Evolutionary conservation across 192 early-diverging fungal species (phyloP), one percentile per base, ranked within the genome.

Genomic region (Rhizophagus sp.): DNA sequence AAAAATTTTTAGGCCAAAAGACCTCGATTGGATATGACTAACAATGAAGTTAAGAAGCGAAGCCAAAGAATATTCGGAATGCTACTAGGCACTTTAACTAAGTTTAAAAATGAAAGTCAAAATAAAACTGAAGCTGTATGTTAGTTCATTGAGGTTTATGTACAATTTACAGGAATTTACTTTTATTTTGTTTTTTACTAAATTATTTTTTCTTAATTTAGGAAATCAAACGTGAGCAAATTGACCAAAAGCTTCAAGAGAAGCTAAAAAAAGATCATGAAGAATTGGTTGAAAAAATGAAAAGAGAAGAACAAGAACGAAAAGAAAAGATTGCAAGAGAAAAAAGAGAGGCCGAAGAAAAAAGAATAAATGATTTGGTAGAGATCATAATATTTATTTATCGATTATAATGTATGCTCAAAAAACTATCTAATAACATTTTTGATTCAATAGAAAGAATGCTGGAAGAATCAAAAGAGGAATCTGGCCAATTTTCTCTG

Each of bases 1-100:
- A 50, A 30, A 0, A 24, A 30, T 10, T 24, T 50, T 30, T 82
- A 82, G 76, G 27, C 27, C 4, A 84, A 87, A 81, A 77, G 86
- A 34, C 86, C 86, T n/a, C 84, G 86, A 33, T 72, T 87, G 64
- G 75, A 83, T 33, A 52, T 85, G 30, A 81, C 74, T 27, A 44
- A 69, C 27, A 67, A 73, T 52, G 85, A 84, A 64, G 77, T 78
- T 9, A 73, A 83, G 30, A 75, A 85, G 63, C 81, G 88, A 49
- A 71, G 82, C 3, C 78, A 88, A 62, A 80, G 88, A 36, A 82
- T 90, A 75, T 90, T 90, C 78, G 89, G 88, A 12, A 80, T 86
- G 22, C 52, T 90, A 13, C 62, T 90, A 65, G 88, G 87, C 24
- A 90, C 88, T 2, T 77, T 90, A 3, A 86, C 81, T 5, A 89